Evolutionary conservation across 352 stramenopile genomes (phyloP).

Genomic region (Pelagophyceae sp.): DNA sequence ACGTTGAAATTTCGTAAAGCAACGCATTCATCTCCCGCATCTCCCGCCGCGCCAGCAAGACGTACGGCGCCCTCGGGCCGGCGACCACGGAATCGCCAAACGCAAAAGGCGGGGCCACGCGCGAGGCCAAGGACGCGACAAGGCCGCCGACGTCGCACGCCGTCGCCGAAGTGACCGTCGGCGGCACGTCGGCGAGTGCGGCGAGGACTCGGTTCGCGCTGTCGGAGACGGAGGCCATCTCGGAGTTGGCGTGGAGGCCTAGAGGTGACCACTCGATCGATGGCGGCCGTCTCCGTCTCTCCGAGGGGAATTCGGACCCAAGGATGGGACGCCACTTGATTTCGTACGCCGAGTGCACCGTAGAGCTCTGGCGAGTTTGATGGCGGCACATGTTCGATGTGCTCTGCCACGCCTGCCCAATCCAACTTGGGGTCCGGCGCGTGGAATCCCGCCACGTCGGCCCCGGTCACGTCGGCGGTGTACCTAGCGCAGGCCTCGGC

Average conservation of each 20-base stretch:
- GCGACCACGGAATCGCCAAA: too few species aligned
- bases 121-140: too few species aligned
- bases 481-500: too few species aligned
- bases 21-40: slow-evolving; percentile 79
- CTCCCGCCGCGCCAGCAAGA: slow-evolving; percentile 80
- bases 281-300: too few species aligned
- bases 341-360: too few species aligned
- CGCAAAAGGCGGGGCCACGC: too few species aligned
- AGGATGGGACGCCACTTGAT: too few species aligned
- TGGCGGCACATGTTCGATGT: slow-evolving; percentile 82
- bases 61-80: slow-evolving; percentile 66
- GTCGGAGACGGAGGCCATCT: slow-evolving; percentile 77
- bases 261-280: too few species aligned
- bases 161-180: slow-evolving; percentile 54
- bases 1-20: slow-evolving; percentile 70
- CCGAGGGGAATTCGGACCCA: too few species aligned
- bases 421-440: slow-evolving; percentile 27
- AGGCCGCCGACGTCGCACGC: slow-evolving; percentile 28
- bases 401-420: slow-evolving; percentile 39
- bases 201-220: slow-evolving; percentile 77
- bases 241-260: slow-evolving; percentile 79
- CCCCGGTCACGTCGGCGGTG: slow-evolving; percentile 18
- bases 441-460: slow-evolving; percentile 59
- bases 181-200: slow-evolving; percentile 73
- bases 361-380: slow-evolving; percentile 75